These are phyloP conservation scores for Saccharata proteae DNA, from an alignment of 2,329 filamentous ascomycete genomes.

Conservation along the genomic window DNA sequence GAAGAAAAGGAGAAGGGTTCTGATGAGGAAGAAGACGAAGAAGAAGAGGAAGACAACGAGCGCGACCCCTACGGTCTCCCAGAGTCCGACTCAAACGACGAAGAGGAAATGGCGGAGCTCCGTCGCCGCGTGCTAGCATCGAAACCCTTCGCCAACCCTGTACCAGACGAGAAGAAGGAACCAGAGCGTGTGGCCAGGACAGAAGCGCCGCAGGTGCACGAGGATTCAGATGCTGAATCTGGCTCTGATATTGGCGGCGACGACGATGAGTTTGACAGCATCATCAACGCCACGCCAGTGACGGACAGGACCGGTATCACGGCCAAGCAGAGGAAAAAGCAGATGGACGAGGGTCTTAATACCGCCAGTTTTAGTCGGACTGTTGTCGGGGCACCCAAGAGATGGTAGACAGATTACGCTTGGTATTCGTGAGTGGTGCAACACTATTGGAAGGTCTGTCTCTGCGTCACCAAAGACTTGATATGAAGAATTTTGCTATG, in stretches of 20 bases:
- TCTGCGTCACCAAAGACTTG: too few species aligned
- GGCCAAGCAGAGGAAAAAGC: constrained; percentile 44
- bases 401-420: constrained; percentile 5
- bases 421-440: too few species aligned
- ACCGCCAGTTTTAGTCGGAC: constrained; percentile 18
- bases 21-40: constrained; percentile 28
- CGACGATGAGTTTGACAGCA: constrained; percentile 79
- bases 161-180: constrained; percentile 36
- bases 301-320: constrained; percentile 72
- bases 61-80: constrained; percentile 65
- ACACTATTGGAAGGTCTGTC: too few species aligned
- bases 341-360: constrained; percentile 12
- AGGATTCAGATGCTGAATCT: constrained; percentile 55
- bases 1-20: constrained; percentile 29
- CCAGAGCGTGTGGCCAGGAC: constrained; percentile 53
- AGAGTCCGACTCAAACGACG: constrained; percentile 62
- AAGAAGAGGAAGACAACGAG: too few species aligned
- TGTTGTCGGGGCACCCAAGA: constrained; percentile 5
- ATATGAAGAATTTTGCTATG: too few species aligned
- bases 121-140: constrained; percentile 81
- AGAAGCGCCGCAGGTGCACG: constrained; percentile 30
- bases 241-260: constrained; percentile 54
- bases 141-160: constrained; percentile 65
- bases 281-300: constrained; percentile 81
- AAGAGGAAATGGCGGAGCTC: constrained; percentile 87